Conservation (phyloP, 495 filamentous ascomycete species). For the Achaetomiella virescens region DNA sequence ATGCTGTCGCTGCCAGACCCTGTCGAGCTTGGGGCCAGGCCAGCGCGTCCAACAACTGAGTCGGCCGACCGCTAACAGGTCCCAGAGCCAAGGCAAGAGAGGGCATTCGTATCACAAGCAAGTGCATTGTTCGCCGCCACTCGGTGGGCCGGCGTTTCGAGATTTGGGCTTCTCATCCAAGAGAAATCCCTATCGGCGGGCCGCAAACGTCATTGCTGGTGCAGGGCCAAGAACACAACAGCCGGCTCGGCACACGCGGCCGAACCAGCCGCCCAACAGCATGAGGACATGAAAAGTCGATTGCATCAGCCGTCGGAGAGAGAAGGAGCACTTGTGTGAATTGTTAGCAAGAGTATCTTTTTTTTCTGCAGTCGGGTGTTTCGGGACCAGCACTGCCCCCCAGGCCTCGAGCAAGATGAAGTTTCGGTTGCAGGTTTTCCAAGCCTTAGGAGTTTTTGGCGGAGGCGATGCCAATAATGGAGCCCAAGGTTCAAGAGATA, state of each 20-base stretch:
- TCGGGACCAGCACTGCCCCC: too few species aligned
- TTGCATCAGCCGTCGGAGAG: neutral
- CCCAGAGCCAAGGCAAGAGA: neutral
- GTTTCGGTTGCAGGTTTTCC: too few species aligned
- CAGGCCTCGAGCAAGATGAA: too few species aligned
- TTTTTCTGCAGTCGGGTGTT: too few species aligned
- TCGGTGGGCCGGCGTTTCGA: constrained; percentile 13
- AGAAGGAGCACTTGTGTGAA: too few species aligned
- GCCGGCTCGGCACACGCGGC: neutral
- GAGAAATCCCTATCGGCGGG: neutral
- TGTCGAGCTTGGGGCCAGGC: neutral
- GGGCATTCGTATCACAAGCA: neutral
- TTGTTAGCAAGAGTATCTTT: too few species aligned
- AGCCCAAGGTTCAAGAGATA: too few species aligned
- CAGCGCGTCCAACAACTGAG: neutral
- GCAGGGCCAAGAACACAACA: neutral
- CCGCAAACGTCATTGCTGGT: constrained; percentile 6
- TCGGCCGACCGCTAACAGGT: neutral
- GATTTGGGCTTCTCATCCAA: neutral
- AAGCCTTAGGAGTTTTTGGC: too few species aligned
- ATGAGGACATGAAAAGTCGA: neutral
- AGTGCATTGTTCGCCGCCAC: constrained; percentile 6
- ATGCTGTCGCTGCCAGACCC: neutral
- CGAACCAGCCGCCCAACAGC: neutral
- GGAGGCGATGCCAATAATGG: too few species aligned